Evolutionary conservation across 139 green algal genomes (phyloP).

Genomic region (Mesotaenium endlicherianum): DNA sequence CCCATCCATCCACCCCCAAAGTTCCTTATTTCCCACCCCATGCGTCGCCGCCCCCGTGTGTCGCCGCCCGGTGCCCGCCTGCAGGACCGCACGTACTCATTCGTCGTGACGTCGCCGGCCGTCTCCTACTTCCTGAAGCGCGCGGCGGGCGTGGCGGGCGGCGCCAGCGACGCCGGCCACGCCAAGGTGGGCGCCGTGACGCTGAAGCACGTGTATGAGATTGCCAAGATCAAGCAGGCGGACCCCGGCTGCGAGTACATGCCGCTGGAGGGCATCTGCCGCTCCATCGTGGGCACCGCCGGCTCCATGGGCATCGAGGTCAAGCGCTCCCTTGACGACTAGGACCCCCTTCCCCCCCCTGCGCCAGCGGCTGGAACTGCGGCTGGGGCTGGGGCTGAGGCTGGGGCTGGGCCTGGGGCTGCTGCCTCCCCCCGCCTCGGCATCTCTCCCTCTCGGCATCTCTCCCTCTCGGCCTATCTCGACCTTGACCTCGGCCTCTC

Average conservation of each 20-base stretch:
- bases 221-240: constrained; percentile 80
- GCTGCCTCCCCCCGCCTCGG: too few relatives aligned
- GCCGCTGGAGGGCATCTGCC: constrained; percentile 70
- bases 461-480: too few relatives aligned
- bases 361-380: too few relatives aligned
- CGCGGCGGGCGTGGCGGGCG: constrained; percentile 70
- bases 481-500: too few relatives aligned
- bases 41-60: too few relatives aligned
- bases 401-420: too few relatives aligned
- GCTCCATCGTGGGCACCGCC: constrained; percentile 75
- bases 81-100: constrained; percentile 83
- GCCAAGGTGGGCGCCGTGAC: constrained; percentile 70
- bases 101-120: constrained; percentile 76
- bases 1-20: too few relatives aligned
- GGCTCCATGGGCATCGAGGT: constrained; percentile 88
- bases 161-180: constrained; percentile 75
- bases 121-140: constrained; percentile 84
- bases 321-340: constrained; percentile 4
- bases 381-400: too few relatives aligned
- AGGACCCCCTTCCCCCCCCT: too few relatives aligned
- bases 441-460: too few relatives aligned
- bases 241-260: constrained; percentile 68
- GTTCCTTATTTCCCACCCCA: too few relatives aligned
- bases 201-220: constrained; percentile 92
- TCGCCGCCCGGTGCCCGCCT: too few relatives aligned